Base-by-base conservation (phyloP, 345 rosid species). In the Lenwebbia sp. region DNA sequence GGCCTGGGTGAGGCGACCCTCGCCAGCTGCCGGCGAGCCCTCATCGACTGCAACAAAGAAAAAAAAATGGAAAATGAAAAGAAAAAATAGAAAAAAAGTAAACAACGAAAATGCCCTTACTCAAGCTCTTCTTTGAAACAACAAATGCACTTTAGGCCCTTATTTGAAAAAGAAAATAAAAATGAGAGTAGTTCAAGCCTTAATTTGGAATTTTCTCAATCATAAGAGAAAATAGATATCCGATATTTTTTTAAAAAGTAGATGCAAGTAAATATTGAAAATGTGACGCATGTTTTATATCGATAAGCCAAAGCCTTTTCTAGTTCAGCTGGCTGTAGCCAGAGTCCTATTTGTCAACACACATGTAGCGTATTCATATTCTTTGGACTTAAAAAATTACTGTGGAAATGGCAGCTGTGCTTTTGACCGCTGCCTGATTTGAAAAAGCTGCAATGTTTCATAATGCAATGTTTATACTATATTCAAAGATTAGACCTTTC, bases 401-500 rank as follows among this genome's bases (percentile, higher is more conserved):
- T 6, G 4, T 58, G 70, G 70, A n/a, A 5, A 58, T 58, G n/a
- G 37, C 33, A 58, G 70, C 70, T n/a, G 37, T 58, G 14, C 81
- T 37, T 19, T 60, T 13, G 33, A 58, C 17, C 65, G 6, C 33
- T 13, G 30, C 13, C n/a, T 58, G 65, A 26, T 58, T 26, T n/a
- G 65, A 58, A 65, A 65, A 65, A 4, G 44, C 44, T 17, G 3
- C 78, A 65, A 62, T 30, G 30, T 30, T 30, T 5, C 22, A 30
- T 30, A 15, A 30, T 30, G 41, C 76, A 1, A 60, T 9, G 28
- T 28, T 30, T 65, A 30, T 30, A 30, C 0, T 21, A 17, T 15
- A 65, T 30, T 65, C 76, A 65, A 65, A 33, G 76, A 62, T 17
- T 15, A 60, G 74, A 90, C 89, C 90, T 90, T 92, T 90, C 92